Conservation (phyloP, 768 basidiomycete species). For the Rhizopogon sp. region DNA sequence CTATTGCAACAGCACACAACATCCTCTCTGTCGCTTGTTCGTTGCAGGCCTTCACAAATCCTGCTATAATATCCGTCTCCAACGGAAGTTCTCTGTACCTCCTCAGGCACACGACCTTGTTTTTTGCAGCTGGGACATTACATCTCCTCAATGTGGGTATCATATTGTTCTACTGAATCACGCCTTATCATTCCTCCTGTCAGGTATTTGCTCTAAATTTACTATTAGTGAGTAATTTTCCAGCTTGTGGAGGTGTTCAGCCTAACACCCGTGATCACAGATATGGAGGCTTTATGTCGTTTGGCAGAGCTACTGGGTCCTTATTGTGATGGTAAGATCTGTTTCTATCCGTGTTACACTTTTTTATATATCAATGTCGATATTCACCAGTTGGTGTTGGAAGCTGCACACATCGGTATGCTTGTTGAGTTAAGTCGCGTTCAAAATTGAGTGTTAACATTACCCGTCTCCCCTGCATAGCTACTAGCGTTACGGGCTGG, state of each 20-base stretch:
- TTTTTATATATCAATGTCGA: not conserved
- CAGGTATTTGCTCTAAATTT: slow-evolving; percentile 2
- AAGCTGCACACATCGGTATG: not conserved
- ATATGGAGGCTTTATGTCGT: slow-evolving; percentile 4
- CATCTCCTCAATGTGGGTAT: slow-evolving; percentile 1
- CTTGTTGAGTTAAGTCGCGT: not conserved
- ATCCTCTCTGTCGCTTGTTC: not conserved
- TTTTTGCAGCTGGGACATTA: not conserved
- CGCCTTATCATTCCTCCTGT: not conserved
- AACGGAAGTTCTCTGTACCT: not conserved
- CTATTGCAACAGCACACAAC: slow-evolving; percentile 3
- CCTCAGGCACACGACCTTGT: not conserved
- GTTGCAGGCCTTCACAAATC: not conserved
- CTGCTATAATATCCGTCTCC: not conserved
- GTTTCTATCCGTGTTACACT: not conserved
- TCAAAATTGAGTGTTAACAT: not conserved
- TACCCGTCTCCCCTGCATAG: not conserved
- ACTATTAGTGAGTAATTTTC: not conserved
- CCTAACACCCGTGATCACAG: not conserved
- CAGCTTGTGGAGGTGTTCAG: not conserved
- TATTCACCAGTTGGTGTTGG: not conserved
- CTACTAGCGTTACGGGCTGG: not conserved
- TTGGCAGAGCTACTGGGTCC: not conserved
- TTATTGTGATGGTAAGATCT: not conserved
- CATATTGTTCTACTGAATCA: not conserved